phyloP scores from a whole-genome alignment of 257 asterid species.

The Nicotiana obtusifolia region DNA sequence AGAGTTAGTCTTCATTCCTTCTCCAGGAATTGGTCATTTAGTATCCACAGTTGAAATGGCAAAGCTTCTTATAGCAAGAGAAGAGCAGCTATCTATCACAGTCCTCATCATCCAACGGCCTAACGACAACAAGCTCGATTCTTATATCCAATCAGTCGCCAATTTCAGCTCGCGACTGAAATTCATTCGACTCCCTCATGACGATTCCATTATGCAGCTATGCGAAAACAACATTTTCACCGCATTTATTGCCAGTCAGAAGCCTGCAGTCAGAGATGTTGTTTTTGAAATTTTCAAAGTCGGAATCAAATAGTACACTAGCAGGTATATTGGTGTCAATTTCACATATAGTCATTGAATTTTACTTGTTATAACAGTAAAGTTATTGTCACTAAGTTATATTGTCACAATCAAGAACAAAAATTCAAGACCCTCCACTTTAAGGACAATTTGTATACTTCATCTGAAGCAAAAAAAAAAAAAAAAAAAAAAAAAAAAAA shows the following conservation, averaged over 20 bases:
- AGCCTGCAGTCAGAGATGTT: constrained; percentile 15
- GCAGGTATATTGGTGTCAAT: neutral
- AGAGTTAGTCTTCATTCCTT: constrained; percentile 53
- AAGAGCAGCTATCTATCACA: constrained; percentile 36
- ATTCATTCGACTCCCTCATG: constrained; percentile 14
- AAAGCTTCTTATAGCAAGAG: constrained; percentile 42
- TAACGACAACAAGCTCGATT: constrained; percentile 18
- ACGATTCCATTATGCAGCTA: neutral
- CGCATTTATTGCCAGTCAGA: neutral
- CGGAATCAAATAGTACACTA: neutral
- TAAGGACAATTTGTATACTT: no score
- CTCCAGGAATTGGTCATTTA: constrained; percentile 55
- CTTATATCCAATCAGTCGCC: constrained; percentile 12
- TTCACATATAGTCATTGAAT: neutral
- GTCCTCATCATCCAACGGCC: constrained; percentile 33
- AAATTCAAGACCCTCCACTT: no score
- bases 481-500: no score
- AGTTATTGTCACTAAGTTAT: no score
- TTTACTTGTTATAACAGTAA: neutral
- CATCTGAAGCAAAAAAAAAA: no score
- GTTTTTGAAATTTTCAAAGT: constrained; percentile 15
- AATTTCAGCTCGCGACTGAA: constrained; percentile 17
- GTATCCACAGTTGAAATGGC: constrained; percentile 45
- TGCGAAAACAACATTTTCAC: neutral
- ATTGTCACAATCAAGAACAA: no score